Conservation (phyloP, 306 rosid species). For the Myrica gale region DNA sequence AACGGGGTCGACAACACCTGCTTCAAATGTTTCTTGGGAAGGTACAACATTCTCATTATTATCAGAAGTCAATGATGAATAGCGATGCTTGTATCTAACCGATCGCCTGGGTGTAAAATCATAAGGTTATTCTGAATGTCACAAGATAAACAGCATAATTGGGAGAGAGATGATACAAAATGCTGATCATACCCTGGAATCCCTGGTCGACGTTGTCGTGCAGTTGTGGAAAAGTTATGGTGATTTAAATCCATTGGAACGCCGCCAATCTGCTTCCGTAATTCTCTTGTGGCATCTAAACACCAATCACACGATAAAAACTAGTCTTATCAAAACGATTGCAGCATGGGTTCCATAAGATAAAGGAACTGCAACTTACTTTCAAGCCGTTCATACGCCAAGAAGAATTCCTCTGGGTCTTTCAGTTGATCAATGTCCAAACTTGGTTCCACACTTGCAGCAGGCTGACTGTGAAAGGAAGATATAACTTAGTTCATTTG, state of each 20-base stretch:
- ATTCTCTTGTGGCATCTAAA: slow-evolving; percentile 74
- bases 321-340: slow-evolving; percentile 2
- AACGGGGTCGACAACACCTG: slow-evolving; percentile 33
- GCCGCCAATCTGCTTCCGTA: slow-evolving; percentile 57
- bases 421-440: slow-evolving; percentile 52
- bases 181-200: slow-evolving; percentile 45
- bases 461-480: slow-evolving; percentile 45
- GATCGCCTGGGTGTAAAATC: slow-evolving; percentile 46
- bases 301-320: slow-evolving; percentile 31
- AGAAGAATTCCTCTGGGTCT: slow-evolving; percentile 64
- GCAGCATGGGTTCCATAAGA: slow-evolving; percentile 7
- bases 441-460: slow-evolving; percentile 45
- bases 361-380: slow-evolving; percentile 42
- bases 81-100: slow-evolving; percentile 57
- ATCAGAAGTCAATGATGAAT: slow-evolving; percentile 32
- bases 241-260: slow-evolving; percentile 38
- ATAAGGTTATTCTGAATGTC: slow-evolving; percentile 19
- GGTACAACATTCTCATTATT: slow-evolving; percentile 31
- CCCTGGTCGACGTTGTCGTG: slow-evolving; percentile 66
- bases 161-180: slow-evolving; percentile 12
- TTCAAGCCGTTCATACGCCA: slow-evolving; percentile 59
- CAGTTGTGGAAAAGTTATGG: slow-evolving; percentile 35
- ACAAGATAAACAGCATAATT: slow-evolving; percentile 5
- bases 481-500: slow-evolving; percentile 6
- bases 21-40: slow-evolving; percentile 50